Percentiles rank a stretch among this genome's conserved stretches.
These are phyloP conservation scores for Thelonectria olida DNA, from an alignment of 2,329 filamentous ascomycete genomes.

Conservation along the genomic window DNA sequence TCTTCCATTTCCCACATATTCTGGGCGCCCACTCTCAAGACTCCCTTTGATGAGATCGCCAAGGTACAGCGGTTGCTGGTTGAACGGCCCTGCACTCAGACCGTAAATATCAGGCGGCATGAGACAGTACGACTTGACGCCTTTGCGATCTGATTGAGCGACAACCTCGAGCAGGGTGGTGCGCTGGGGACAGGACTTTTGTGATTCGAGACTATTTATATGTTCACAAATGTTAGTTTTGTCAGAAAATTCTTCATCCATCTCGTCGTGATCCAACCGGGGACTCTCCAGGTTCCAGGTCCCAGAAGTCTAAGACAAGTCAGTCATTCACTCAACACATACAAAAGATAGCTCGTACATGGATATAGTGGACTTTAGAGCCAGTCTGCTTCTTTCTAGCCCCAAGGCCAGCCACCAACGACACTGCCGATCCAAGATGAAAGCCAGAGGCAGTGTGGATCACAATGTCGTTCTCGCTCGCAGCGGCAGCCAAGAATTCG, in stretches of 20 bases:
- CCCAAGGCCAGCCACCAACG: constrained; percentile 3
- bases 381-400: not conserved
- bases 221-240: not conserved
- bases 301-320: constrained; percentile 8
- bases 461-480: constrained; percentile 13
- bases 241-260: not conserved
- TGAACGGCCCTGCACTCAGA: not conserved
- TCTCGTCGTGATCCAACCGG: not conserved
- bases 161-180: constrained; percentile 11
- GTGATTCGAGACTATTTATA: not conserved
- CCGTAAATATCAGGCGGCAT: constrained; percentile 16
- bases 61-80: not conserved
- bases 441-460: constrained; percentile 19
- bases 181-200: not conserved
- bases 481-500: not conserved
- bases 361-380: constrained; percentile 10
- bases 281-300: constrained; percentile 13
- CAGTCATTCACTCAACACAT: not conserved
- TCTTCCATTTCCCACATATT: not conserved
- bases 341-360: not conserved
- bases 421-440: constrained; percentile 7
- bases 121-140: constrained; percentile 7
- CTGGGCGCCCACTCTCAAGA: not conserved
- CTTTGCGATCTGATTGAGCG: not conserved
- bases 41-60: not conserved